Evolutionary conservation across 345 rosid genomes (phyloP).

Genomic region (Lepidium africanum): DNA sequence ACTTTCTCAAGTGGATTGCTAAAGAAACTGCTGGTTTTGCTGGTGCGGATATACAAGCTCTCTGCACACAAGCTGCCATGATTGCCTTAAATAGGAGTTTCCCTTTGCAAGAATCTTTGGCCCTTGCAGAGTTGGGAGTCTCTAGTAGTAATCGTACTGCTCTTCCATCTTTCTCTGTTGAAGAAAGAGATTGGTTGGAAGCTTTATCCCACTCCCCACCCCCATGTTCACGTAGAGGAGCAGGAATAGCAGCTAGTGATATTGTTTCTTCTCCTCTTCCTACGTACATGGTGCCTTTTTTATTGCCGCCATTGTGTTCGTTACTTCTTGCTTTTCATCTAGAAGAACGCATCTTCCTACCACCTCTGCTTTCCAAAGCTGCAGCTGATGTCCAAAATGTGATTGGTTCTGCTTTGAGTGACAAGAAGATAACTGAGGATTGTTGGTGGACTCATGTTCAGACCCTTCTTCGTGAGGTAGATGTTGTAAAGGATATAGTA

Average conservation of each 20-base stretch:
- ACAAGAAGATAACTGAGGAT: constrained; percentile 42
- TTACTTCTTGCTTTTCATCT: constrained; percentile 74
- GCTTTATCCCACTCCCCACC: constrained; percentile 86
- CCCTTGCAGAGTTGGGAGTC: constrained; percentile 57
- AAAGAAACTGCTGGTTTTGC: constrained; percentile 84
- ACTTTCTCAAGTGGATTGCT: constrained; percentile 80
- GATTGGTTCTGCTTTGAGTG: constrained; percentile 49
- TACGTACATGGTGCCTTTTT: constrained; percentile 65
- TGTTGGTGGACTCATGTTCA: constrained; percentile 62
- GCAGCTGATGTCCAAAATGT: constrained; percentile 45
- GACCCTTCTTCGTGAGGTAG: constrained; percentile 55
- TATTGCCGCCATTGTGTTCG: constrained; percentile 55
- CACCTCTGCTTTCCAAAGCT: constrained; percentile 65
- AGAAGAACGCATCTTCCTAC: constrained; percentile 74
- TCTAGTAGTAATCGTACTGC: constrained; percentile 49
- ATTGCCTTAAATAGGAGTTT: constrained; percentile 88
- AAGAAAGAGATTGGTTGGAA: constrained; percentile 95
- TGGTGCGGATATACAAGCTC: constrained; percentile 98
- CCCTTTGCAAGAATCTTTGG: constrained; percentile 75
- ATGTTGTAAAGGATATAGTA: constrained; percentile 48
- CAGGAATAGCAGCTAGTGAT: constrained; percentile 83
- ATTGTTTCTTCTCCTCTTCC: constrained; percentile 81
- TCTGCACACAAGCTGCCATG: constrained; percentile 90
- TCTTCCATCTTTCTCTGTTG: constrained; percentile 74
- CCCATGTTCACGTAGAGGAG: constrained; percentile 94